Evolutionary conservation across 257 asterid genomes (phyloP).

Genomic region (Ilex aquifolium): DNA sequence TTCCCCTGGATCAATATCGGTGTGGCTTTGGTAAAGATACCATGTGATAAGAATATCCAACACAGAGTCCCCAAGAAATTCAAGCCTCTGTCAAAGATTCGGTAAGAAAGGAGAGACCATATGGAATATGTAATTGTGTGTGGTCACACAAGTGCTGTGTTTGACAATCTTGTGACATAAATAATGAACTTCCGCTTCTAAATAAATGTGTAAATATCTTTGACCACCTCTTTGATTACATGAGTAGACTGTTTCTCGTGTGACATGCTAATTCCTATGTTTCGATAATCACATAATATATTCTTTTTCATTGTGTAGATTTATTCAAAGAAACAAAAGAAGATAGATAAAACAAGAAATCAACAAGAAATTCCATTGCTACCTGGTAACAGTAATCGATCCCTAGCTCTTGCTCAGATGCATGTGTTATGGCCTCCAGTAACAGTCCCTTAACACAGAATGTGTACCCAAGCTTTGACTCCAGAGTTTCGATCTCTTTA

Average conservation of each 20-base stretch:
- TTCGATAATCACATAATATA: background rate
- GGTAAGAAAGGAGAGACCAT: constrained; percentile 3
- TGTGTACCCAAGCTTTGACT: constrained; percentile 58
- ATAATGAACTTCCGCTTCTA: no score
- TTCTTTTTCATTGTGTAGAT: background rate
- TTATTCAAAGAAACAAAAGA: background rate
- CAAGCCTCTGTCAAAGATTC: constrained; percentile 68
- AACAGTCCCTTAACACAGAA: constrained; percentile 74
- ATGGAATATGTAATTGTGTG: no score
- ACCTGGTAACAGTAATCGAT: constrained; percentile 63
- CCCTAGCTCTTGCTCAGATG: constrained; percentile 35
- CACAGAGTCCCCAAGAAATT: constrained; percentile 95
- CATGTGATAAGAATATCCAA: constrained; percentile 74
- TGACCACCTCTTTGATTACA: no score
- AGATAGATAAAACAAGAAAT: background rate
- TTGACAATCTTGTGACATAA: no score
- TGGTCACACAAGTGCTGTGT: no score
- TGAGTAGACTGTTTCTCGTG: no score
- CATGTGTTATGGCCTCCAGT: constrained; percentile 88
- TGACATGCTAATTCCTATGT: background rate
- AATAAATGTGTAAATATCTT: no score
- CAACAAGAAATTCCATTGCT: background rate
- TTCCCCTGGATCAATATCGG: constrained; percentile 79
- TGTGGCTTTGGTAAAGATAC: constrained; percentile 68
- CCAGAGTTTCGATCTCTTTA: constrained; percentile 41